Percentiles rank a stretch among this genome's conserved stretches.
phyloP scores from a whole-genome alignment of 768 basidiomycete genomes.

The Boletus sp. region DNA sequence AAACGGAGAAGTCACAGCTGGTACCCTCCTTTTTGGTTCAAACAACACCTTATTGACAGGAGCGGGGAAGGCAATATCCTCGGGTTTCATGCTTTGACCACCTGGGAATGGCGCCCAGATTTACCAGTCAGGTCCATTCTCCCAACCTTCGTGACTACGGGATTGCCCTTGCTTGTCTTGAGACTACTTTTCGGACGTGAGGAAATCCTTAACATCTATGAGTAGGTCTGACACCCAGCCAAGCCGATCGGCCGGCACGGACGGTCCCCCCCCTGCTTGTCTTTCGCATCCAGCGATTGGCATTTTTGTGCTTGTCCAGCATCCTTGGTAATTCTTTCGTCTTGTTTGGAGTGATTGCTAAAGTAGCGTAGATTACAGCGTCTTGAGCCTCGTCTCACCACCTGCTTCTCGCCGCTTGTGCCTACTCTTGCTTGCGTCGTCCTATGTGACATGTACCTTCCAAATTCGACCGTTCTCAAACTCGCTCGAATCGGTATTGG shows the following conservation, averaged over 20 bases:
- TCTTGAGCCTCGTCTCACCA: conserved; percentile 18
- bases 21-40: conserved; percentile 18
- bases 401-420: conserved; percentile 18
- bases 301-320: conserved; percentile 31
- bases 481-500: conserved; percentile 32
- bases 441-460: conserved; percentile 35
- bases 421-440: conserved; percentile 33
- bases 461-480: conserved; percentile 42
- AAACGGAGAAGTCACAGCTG: conserved; percentile 38
- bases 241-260: conserved; percentile 10
- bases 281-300: conserved; percentile 30
- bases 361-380: conserved; percentile 23
- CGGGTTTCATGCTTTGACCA: conserved; percentile 24
- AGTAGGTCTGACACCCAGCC: conserved; percentile 2
- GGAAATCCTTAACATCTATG: conserved; percentile 2
- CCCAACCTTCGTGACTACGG: conserved; percentile 32
- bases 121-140: conserved; percentile 36
- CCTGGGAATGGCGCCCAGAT: conserved; percentile 39
- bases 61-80: conserved; percentile 27
- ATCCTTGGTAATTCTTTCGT: conserved; percentile 29
- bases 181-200: conserved; percentile 22
- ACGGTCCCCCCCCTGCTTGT: conserved; percentile 14
- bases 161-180: conserved; percentile 27
- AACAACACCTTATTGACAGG: conserved; percentile 3
- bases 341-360: background rate